Conservation (phyloP, 2,329 filamentous ascomycete species). For the Tolypocladium sp. region DNA sequence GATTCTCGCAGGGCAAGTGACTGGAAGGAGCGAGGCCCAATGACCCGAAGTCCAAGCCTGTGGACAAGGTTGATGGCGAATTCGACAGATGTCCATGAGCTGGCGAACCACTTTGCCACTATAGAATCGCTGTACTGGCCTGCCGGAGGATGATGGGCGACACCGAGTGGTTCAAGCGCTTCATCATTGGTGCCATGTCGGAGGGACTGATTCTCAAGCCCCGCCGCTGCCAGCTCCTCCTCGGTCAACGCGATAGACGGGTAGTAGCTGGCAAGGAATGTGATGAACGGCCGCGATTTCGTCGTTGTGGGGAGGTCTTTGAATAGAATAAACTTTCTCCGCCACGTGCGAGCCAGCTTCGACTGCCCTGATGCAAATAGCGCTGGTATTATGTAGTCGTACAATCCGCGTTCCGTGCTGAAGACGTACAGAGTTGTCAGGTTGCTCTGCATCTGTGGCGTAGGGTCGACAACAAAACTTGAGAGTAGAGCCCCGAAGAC, state of each 20-base stretch:
- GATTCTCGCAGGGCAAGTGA: conserved; percentile 63
- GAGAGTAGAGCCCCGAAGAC: conserved; percentile 34
- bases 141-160: not conserved
- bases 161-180: not conserved
- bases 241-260: conserved; percentile 25
- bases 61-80: conserved; percentile 61
- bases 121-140: conserved; percentile 37
- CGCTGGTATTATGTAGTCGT: conserved; percentile 42
- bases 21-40: conserved; percentile 70
- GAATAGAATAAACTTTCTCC: conserved; percentile 27
- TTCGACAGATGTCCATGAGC: conserved; percentile 59
- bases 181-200: not conserved
- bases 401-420: conserved; percentile 32
- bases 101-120: conserved; percentile 74
- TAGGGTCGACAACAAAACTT: conserved; percentile 29
- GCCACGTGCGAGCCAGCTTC: conserved; percentile 36
- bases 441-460: conserved; percentile 25
- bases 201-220: not conserved
- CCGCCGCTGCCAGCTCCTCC: conserved; percentile 22
- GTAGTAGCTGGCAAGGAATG: conserved; percentile 37
- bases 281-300: conserved; percentile 37
- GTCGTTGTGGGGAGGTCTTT: conserved; percentile 31
- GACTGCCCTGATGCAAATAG: conserved; percentile 39
- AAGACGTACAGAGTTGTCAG: conserved; percentile 36
- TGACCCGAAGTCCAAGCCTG: conserved; percentile 59